Conservation (phyloP, 2,329 filamentous ascomycete genomes). For the Chaetomium olivaceum region DNA sequence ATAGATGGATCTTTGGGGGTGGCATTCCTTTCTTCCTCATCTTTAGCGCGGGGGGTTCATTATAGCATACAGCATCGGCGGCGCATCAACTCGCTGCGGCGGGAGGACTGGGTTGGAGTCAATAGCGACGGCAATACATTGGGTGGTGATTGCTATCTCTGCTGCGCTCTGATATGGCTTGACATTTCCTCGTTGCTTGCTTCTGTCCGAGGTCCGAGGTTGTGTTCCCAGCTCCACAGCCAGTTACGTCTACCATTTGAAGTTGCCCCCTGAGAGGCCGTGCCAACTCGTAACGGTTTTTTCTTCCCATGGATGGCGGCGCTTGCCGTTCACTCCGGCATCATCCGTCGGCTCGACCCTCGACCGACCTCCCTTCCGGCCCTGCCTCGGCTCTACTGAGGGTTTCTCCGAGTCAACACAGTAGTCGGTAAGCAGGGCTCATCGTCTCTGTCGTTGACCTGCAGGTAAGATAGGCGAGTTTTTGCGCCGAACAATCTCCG, state of each 20-base stretch:
- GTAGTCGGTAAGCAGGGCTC: too few relatives aligned
- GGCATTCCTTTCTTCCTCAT: not conserved
- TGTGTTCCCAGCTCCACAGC: not conserved
- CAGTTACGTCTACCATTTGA: not conserved
- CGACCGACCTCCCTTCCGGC: too few relatives aligned
- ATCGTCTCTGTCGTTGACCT: not conserved
- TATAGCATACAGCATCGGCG: conserved; percentile 33
- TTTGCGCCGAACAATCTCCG: not conserved
- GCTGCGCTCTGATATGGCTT: not conserved
- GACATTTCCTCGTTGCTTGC: not conserved
- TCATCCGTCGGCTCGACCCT: not conserved
- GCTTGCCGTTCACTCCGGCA: not conserved
- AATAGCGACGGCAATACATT: not conserved
- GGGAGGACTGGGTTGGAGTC: not conserved
- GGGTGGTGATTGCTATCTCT: not conserved
- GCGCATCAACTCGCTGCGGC: conserved; percentile 29
- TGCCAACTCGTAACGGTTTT: not conserved
- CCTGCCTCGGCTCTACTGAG: too few relatives aligned
- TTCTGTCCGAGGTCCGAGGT: not conserved
- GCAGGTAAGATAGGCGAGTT: not conserved
- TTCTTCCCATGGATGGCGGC: not conserved
- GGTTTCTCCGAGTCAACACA: too few relatives aligned
- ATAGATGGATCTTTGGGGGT: conserved; percentile 1
- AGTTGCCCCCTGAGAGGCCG: too few relatives aligned
- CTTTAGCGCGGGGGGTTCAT: not conserved